These are phyloP conservation scores for Lentinus polychrous DNA, from an alignment of 1,284 basidiomycete genomes.

Conservation along the genomic window DNA sequence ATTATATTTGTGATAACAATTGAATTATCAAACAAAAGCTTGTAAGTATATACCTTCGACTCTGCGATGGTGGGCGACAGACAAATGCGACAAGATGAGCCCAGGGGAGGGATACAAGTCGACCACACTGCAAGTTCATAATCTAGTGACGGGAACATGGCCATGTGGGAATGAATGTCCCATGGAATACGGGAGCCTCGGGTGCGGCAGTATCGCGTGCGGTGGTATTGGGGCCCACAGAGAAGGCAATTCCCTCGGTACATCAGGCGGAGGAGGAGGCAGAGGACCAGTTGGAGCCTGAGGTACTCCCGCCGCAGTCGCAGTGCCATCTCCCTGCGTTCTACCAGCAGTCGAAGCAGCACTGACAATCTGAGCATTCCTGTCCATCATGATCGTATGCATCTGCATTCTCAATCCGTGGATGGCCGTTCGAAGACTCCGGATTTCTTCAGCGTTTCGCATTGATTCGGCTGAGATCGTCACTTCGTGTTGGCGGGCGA, in stretches of 20 bases:
- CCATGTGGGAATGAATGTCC: background rate
- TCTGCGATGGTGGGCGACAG: too few relatives aligned
- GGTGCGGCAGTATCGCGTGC: background rate
- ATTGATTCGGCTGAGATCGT: constrained; percentile 66
- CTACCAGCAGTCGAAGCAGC: constrained; percentile 24
- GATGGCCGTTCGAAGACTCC: constrained; percentile 63
- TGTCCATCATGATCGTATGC: constrained; percentile 63
- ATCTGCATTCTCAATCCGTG: constrained; percentile 81
- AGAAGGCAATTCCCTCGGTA: too few relatives aligned
- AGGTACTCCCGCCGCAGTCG: too few relatives aligned
- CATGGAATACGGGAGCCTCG: background rate
- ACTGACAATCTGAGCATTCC: constrained; percentile 41
- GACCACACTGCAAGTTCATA: background rate
- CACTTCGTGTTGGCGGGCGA: constrained; percentile 57
- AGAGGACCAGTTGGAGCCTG: background rate
- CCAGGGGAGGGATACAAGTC: too few relatives aligned
- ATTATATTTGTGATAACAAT: background rate
- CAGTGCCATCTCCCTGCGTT: background rate
- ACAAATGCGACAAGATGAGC: too few relatives aligned
- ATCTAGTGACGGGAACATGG: background rate
- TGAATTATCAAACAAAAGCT: background rate
- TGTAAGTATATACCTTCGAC: background rate
- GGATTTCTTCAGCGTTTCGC: constrained; percentile 71
- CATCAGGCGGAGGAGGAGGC: background rate
- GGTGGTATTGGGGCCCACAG: background rate